Evolutionary conservation across 495 filamentous ascomycete genomes (phyloP).

Genomic region (Penicillium malachiteum): DNA sequence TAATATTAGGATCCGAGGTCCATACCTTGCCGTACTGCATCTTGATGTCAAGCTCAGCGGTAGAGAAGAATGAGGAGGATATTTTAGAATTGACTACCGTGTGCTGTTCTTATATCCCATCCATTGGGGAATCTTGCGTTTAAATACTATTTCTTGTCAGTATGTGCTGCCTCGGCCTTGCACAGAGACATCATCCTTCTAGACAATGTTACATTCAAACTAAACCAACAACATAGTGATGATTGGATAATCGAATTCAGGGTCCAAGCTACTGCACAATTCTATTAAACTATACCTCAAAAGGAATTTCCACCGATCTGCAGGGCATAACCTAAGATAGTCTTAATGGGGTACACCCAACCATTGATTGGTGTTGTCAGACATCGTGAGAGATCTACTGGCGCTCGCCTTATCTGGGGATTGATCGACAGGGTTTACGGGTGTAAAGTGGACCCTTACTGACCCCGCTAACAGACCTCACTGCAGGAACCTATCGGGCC

Average conservation of each 20-base stretch:
- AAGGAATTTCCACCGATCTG: slow-evolving; percentile 20
- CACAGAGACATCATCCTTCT: background rate
- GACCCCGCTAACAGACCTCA: background rate
- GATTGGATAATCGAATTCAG: background rate
- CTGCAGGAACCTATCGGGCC: slow-evolving; percentile 8
- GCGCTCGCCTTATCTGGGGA: slow-evolving; percentile 1
- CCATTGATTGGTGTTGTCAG: slow-evolving; percentile 3
- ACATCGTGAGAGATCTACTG: slow-evolving; percentile 23
- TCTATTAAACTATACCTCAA: slow-evolving; percentile 8
- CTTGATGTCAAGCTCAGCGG: slow-evolving; percentile 5
- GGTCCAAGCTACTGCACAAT: background rate
- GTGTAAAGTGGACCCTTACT: background rate
- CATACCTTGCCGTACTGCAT: slow-evolving; percentile 35
- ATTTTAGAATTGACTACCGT: background rate
- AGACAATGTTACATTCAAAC: slow-evolving; percentile 6
- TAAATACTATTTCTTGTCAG: no score
- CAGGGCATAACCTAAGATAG: background rate
- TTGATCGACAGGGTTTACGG: slow-evolving; percentile 1
- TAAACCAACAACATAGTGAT: background rate
- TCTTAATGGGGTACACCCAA: background rate
- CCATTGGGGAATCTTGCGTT: background rate
- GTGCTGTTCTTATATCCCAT: background rate
- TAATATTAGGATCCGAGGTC: background rate
- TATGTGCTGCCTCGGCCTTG: background rate
- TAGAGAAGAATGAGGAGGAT: background rate